Conservation (phyloP, 2,329 filamentous ascomycete species). For the Hypoxylon sp. region DNA sequence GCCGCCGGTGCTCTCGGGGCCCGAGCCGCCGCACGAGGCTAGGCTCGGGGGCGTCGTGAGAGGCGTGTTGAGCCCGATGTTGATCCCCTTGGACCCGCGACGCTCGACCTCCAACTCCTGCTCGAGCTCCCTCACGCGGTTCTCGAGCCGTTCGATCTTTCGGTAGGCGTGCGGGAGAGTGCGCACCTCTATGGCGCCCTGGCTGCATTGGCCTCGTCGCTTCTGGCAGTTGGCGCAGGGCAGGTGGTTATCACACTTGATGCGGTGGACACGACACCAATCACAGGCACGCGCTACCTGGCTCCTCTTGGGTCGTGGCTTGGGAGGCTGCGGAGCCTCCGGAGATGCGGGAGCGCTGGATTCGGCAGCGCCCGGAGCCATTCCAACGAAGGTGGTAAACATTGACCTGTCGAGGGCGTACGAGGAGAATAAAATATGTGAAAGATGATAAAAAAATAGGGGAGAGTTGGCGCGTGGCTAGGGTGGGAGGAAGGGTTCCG, state of each 20-base stretch:
- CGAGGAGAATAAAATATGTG: not conserved
- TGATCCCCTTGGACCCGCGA: conserved; percentile 1
- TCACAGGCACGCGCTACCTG: conserved; percentile 32
- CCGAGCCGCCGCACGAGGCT: conserved; percentile 3
- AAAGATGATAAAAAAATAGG: not conserved
- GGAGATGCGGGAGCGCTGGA: conserved; percentile 20
- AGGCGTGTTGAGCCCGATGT: conserved; percentile 11
- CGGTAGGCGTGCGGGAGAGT: conserved; percentile 29
- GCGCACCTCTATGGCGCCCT: conserved; percentile 22
- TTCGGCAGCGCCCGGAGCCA: conserved; percentile 12
- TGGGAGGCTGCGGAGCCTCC: conserved; percentile 19
- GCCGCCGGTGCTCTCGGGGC: not conserved
- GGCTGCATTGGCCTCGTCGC: conserved; percentile 26
- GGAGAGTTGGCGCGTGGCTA: not conserved
- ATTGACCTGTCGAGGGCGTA: conserved; percentile 12
- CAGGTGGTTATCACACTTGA: conserved; percentile 31
- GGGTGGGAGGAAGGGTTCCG: not conserved
- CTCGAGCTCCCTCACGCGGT: conserved; percentile 25
- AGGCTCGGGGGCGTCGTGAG: conserved; percentile 13
- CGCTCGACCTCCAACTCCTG: conserved; percentile 28
- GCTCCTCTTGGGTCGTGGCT: conserved; percentile 27
- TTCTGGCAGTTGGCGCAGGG: conserved; percentile 29
- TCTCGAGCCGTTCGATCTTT: conserved; percentile 29
- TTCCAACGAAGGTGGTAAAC: conserved; percentile 25
- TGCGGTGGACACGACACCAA: conserved; percentile 31